Evolutionary conservation across 768 basidiomycete genomes (phyloP), one percentile per base, ranked within the genome.

Genomic region (Phaeotremella fagi): DNA sequence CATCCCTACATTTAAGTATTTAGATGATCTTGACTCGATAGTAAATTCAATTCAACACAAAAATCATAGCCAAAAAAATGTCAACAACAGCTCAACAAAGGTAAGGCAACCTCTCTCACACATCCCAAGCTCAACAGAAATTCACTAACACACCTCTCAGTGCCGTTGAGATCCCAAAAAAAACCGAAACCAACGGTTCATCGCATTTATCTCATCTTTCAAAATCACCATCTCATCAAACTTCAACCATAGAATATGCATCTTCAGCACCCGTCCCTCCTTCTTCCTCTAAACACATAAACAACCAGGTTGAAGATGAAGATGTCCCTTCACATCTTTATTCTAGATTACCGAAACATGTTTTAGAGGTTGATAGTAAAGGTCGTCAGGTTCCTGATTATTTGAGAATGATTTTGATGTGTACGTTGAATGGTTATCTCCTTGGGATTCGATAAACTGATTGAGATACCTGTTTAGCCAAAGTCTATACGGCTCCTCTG

Each of bases 241-340:
- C 46, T 18, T 48, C 59, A 2, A 57, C 66, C 25, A 69, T 74
- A 55, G 72, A 74, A 44, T 74, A 74, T 51, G 60, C 72, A 22
- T 74, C 72, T 1, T 69, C 72, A 2, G 72, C 72, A 1, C 72
- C 72, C 0, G 49, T 66, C n/a, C 70, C 72, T 11, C 63, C 66
- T 1, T 55, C 60, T 2, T 56, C 64, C 3, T 57, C 63, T 7
- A 59, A 59, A 23, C 68, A 70, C 45, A 54, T 42, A 12, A 52
- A 64, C 42, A 60, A 62, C 38, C 60, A 57, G 3, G 18, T 41
- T 26, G 57, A 57, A 22, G 64, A 71, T 33, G 70, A 69, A 15
- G 64, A 64, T 9, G 56, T 75, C 14, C 75, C 75, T 4, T 59
- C 55, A 4, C 75, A 75, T 59, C 62, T 77, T 42, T 77, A 77